Conservation (phyloP, 768 basidiomycete species). For the Hygrocybe punicea region DNA sequence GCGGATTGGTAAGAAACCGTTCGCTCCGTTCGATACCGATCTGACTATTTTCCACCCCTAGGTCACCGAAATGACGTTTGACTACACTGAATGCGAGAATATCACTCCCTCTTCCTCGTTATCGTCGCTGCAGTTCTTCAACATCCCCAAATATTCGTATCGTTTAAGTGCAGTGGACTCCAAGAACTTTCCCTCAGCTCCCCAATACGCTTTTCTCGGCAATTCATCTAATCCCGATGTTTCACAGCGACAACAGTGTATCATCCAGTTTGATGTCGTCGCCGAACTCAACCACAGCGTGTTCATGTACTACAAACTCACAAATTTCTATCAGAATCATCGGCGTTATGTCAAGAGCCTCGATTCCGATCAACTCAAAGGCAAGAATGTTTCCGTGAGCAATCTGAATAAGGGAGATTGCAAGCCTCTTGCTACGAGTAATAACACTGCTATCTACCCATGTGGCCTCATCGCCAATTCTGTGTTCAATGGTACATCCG, state of each 20-base stretch:
- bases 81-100: slow-evolving; percentile 91
- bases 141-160: slow-evolving; percentile 67
- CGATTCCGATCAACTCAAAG: slow-evolving; percentile 80
- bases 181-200: slow-evolving; percentile 47
- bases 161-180: slow-evolving; percentile 54
- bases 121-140: slow-evolving; percentile 37
- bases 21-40: not conserved
- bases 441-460: slow-evolving; percentile 73
- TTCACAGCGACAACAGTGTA: slow-evolving; percentile 55
- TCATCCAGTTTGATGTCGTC: slow-evolving; percentile 80
- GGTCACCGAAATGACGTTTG: slow-evolving; percentile 91
- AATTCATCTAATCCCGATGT: slow-evolving; percentile 44
- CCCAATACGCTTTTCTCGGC: slow-evolving; percentile 72
- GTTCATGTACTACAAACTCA: slow-evolving; percentile 94
- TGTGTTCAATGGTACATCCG: slow-evolving; percentile 78
- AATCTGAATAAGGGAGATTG: slow-evolving; percentile 73
- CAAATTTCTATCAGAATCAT: slow-evolving; percentile 98
- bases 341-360: slow-evolving; percentile 94
- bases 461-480: slow-evolving; percentile 98
- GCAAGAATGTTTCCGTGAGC: slow-evolving; percentile 49
- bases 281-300: slow-evolving; percentile 70
- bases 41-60: slow-evolving; percentile 32
- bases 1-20: slow-evolving; percentile 1
- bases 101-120: slow-evolving; percentile 44
- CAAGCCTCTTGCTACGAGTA: slow-evolving; percentile 68